Evolutionary conservation across 83 land plant species (phyloP), one percentile per base, ranked within the genome.

Genomic region (Picea abies): DNA sequence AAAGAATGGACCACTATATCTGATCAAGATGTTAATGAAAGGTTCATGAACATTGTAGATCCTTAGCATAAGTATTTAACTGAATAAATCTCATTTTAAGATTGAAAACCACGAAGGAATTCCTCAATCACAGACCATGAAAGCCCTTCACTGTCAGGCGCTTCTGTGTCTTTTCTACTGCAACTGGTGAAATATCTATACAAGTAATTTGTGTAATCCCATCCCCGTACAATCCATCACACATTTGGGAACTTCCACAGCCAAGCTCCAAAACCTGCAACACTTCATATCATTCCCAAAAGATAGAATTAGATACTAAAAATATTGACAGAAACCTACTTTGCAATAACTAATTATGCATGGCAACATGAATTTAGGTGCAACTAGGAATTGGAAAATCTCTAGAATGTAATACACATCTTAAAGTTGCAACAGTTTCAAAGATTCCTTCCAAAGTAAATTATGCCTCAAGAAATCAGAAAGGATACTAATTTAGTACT

Each of bases 211-310:
- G 85, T 65, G 89, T 85, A 39, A 95, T 83, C 35, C 99, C 99
- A 87, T 95, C 98, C 23, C 41, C 81, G 83, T 84, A 90, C 83
- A 97, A 37, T 37, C 90, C 94, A 35, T 93, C 95, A 83, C 88
- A 83, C 83, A 96, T 78, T 80, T 84, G 92, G 4, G 99, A 97
- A 69, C 90, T 92, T 15, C 99, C 98, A 83, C 98, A 94, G 14
- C 99, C 99, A 63, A 97, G 82, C 90, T 97, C 99, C 83, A 97
- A 77, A 15, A 97, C 95, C 99, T 97, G 67, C 23, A 77, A 26
- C 25, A 65, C 5, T 66, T 80, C 16, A 14, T 29, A 20, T 62
- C 68, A 63, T 52, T 56, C 39, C 32, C 41, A 47, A 35, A 73
- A 37, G 23, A 25, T 35, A 17, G 15, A 60, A 78, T 63, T 17